Evolutionary conservation across 352 stramenopile species (phyloP).

Genomic region (Phytopythium aichiense): DNA sequence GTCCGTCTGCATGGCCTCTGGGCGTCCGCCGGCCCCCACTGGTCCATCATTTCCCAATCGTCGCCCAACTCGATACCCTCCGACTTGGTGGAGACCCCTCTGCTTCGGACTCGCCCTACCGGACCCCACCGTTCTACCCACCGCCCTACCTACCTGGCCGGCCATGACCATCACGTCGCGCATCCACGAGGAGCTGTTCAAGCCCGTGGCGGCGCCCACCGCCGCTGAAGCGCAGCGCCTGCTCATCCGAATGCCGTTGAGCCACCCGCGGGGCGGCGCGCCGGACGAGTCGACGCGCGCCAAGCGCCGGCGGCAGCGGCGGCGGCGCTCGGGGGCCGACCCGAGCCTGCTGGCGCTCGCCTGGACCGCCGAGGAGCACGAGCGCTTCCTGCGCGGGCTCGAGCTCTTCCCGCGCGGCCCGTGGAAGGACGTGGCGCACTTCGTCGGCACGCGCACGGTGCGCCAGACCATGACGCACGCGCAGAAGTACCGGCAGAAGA

Average conservation of each 20-base stretch:
- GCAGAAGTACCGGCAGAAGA: conserved; percentile 72
- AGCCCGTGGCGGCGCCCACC: background rate
- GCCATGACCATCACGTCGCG: conserved; percentile 18
- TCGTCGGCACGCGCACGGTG: conserved; percentile 49
- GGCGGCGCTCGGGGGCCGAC: background rate
- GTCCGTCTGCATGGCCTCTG: too few relatives aligned
- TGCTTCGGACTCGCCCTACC: background rate
- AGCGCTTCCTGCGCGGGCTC: conserved; percentile 8
- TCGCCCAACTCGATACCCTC: too few relatives aligned
- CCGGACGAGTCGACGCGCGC: background rate
- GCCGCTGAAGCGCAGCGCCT: background rate
- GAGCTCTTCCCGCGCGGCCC: conserved; percentile 8
- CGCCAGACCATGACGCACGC: conserved; percentile 76
- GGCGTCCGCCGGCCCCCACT: too few relatives aligned
- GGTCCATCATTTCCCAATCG: too few relatives aligned
- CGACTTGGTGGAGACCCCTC: too few relatives aligned
- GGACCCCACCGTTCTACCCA: background rate
- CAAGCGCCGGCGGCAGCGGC: background rate
- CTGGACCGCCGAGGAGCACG: conserved; percentile 9
- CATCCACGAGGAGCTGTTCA: conserved; percentile 13
- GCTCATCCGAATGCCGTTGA: conserved; percentile 10
- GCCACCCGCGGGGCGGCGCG: background rate
- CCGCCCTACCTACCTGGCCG: background rate
- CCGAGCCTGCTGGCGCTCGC: background rate
- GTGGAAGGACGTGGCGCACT: conserved; percentile 10